Conservation (phyloP, 2,329 filamentous ascomycete genomes). For the Scortechinia acanthostroma region DNA sequence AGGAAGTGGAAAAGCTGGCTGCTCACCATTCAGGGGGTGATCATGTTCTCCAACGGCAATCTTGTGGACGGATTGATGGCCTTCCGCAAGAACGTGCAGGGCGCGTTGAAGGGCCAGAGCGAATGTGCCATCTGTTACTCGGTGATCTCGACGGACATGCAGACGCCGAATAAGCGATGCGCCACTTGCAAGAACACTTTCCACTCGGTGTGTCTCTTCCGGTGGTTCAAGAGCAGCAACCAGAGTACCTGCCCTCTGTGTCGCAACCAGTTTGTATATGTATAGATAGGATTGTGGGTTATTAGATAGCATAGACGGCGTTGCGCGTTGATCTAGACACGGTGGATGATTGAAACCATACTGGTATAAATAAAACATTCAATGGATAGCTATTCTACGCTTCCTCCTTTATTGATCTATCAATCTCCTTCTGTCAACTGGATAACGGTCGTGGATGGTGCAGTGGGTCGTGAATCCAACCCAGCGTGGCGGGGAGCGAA, state of each 20-base stretch:
- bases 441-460: too few species aligned
- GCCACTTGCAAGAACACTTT: conserved; percentile 90
- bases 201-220: conserved; percentile 82
- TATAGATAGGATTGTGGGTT: conserved; percentile 8
- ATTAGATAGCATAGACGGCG: too few species aligned
- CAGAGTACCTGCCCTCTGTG: conserved; percentile 88
- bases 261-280: conserved; percentile 73
- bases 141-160: conserved; percentile 81
- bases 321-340: too few species aligned
- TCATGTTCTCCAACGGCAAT: conserved; percentile 84
- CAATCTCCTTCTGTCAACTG: too few species aligned
- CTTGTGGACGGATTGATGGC: conserved; percentile 80
- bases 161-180: conserved; percentile 85
- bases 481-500: not conserved
- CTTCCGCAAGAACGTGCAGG: conserved; percentile 80
- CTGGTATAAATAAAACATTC: not conserved
- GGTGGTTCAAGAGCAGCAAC: conserved; percentile 94
- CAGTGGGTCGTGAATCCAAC: too few species aligned
- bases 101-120: conserved; percentile 82
- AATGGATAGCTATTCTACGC: not conserved
- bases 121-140: conserved; percentile 97
- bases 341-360: too few species aligned
- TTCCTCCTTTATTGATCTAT: too few species aligned
- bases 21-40: conserved; percentile 79
- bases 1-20: conserved; percentile 91